Conservation (phyloP, 208 protist genomes). For the Trypanosoma caninum region DNA sequence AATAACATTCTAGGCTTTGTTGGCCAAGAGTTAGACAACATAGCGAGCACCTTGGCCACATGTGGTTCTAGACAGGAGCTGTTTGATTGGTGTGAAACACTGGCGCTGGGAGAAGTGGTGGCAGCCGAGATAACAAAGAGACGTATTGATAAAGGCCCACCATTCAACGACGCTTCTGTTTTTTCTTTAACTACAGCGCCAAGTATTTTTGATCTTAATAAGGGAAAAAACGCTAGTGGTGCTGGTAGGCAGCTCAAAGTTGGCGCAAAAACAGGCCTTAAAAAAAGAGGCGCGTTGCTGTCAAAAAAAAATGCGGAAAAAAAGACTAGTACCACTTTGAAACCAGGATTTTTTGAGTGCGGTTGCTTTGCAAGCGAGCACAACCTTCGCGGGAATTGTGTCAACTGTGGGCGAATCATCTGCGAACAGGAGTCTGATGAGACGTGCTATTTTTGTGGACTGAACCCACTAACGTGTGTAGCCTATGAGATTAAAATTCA, state of each 20-base stretch:
- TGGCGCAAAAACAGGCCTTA: not conserved
- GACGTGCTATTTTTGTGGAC: slow-evolving; percentile 78
- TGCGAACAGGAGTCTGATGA: slow-evolving; percentile 85
- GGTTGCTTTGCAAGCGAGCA: slow-evolving; percentile 88
- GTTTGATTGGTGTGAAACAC: slow-evolving; percentile 68
- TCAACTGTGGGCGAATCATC: slow-evolving; percentile 89
- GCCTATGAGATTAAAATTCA: slow-evolving; percentile 79
- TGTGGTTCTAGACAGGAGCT: slow-evolving; percentile 56
- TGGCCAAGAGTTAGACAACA: slow-evolving; percentile 68
- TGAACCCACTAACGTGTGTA: slow-evolving; percentile 63
- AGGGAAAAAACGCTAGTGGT: slow-evolving; percentile 19
- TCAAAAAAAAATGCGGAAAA: not conserved
- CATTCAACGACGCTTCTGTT: slow-evolving; percentile 49
- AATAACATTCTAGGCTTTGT: slow-evolving; percentile 75
- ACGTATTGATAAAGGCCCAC: slow-evolving; percentile 44
- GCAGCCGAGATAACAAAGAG: slow-evolving; percentile 65
- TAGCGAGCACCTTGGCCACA: slow-evolving; percentile 50
- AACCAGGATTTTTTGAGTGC: slow-evolving; percentile 75
- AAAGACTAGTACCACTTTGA: slow-evolving; percentile 30
- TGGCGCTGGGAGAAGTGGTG: slow-evolving; percentile 72
- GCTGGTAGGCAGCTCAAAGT: slow-evolving; percentile 27
- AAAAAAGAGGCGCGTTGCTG: slow-evolving; percentile 14
- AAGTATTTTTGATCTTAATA: too few species aligned
- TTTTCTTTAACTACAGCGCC: not conserved
- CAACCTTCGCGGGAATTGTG: slow-evolving; percentile 72